These are phyloP conservation scores for Colletotrichum shisoi DNA, from an alignment of 2,329 filamentous ascomycete species.

Conservation along the genomic window DNA sequence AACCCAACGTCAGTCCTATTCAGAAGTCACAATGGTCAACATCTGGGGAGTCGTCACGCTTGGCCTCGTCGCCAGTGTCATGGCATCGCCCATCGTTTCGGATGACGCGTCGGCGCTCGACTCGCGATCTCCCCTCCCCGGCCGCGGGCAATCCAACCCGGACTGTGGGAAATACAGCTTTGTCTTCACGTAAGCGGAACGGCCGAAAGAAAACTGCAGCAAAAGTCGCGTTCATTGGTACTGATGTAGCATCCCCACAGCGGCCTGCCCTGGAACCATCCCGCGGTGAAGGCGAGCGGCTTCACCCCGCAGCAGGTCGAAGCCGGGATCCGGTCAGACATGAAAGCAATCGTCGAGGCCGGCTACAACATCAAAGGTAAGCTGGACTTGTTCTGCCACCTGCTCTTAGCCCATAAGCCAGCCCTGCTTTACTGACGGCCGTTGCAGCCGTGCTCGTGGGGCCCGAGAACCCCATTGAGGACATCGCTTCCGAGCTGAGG, in stretches of 20 bases:
- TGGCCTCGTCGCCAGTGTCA: background rate
- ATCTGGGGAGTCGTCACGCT: background rate
- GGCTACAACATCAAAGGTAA: conserved; percentile 35
- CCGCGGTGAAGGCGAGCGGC: conserved; percentile 22
- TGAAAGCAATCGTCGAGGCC: conserved; percentile 25
- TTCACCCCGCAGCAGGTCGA: conserved; percentile 33
- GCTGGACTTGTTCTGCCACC: background rate
- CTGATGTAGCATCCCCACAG: background rate
- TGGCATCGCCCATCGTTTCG: background rate
- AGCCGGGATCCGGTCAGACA: conserved; percentile 28
- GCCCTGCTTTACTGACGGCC: background rate
- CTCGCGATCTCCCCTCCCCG: background rate
- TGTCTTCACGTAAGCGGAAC: conserved; percentile 18
- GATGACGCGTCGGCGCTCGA: background rate
- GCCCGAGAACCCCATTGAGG: conserved; percentile 22
- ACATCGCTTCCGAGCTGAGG: conserved; percentile 16
- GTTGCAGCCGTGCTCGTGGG: conserved; percentile 25
- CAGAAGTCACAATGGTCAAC: conserved; percentile 7
- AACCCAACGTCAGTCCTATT: too few species aligned
- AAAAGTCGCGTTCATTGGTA: too few species aligned
- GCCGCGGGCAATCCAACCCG: too few species aligned
- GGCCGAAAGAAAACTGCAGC: too few species aligned
- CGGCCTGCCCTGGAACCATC: conserved; percentile 35
- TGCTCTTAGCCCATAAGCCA: background rate
- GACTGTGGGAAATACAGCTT: conserved; percentile 24